phyloP scores from a whole-genome alignment of 768 basidiomycete genomes.

The Coprinopsis strossmayeri region DNA sequence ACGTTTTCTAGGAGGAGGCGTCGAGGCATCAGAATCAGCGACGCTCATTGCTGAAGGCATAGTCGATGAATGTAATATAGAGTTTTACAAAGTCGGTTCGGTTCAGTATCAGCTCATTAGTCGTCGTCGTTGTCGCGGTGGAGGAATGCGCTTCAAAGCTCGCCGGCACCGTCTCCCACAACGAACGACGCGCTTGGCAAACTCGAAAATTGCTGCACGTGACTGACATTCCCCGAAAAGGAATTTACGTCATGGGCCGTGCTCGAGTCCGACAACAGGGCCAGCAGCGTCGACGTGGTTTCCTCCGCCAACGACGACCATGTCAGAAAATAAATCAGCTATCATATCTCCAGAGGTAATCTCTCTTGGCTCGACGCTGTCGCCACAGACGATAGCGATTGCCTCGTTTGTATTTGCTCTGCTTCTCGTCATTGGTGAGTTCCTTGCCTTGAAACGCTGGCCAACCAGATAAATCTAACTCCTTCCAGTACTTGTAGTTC shows the following conservation, averaged over 20 bases:
- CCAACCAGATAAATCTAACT: not conserved
- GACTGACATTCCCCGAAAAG: slow-evolving; percentile 4
- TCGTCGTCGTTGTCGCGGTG: not conserved
- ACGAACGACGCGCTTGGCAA: not conserved
- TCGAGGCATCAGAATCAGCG: slow-evolving; percentile 14
- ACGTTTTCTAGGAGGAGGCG: slow-evolving; percentile 46
- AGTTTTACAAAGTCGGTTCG: not conserved
- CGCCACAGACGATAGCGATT: slow-evolving; percentile 31
- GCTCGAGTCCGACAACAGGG: too few species aligned
- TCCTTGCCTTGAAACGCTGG: slow-evolving; percentile 2
- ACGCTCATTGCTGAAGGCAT: slow-evolving; percentile 4
- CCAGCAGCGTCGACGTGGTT: not conserved
- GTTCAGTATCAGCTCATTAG: not conserved
- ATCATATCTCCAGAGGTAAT: slow-evolving; percentile 29
- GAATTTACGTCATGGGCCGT: not conserved
- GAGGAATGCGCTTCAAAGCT: not conserved
- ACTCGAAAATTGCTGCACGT: slow-evolving; percentile 15
- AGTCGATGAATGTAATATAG: not conserved
- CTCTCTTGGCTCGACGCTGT: slow-evolving; percentile 27
- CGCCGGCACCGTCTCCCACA: not conserved
- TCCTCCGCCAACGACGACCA: slow-evolving; percentile 1
- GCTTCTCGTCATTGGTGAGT: slow-evolving; percentile 37
- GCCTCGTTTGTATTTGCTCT: slow-evolving; percentile 39
- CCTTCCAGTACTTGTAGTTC: slow-evolving; percentile 35
- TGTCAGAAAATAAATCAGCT: slow-evolving; percentile 14